Evolutionary conservation across 345 rosid species (phyloP), one percentile per base, ranked within the genome.

Genomic region (Ricinus communis): DNA sequence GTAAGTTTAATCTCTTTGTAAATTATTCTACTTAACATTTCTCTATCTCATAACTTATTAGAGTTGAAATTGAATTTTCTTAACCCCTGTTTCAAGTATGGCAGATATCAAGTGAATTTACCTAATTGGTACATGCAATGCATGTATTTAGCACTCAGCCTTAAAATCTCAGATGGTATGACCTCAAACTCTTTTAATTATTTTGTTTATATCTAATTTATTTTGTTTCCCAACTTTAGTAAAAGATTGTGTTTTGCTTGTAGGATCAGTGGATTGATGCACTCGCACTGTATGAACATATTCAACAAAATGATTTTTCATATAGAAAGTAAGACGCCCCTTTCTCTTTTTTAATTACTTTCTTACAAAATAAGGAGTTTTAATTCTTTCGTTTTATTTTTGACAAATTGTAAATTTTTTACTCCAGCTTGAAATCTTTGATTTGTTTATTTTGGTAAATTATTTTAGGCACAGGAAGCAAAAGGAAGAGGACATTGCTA

Each of bases 401-500:
- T 46, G 33, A 6, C 13, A 33, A 33, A 33, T 27, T 25, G 22
- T n/a, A 66, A 21, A 1, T 31, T n/a, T n/a, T n/a, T n/a, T n/a
- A n/a, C 7, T 51, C 16, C 8, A 38, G 8, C 24, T 55, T 56
- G 50, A 22, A 8, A 13, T 43, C 22, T 14, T 18, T 28, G 4
- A 22, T 46, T 49, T 61, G 36, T 59, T 36, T 46, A n/a, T 28
- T 73, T 69, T 65, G 58, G 5, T 71, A 33, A n/a, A 13, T 65
- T 72, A 19, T 50, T 62, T 25, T 70, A 95, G 98, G 79, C 97
- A 92, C 75, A 90, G 79, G 87, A 92, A 86, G 79, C 97, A 92
- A 82, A 89, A 87, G 82, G 97, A 95, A 69, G 98, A 95, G 81
- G 99, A 95, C 72, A 88, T 90, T 70, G 91, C 97, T 33, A 80